phyloP scores from a whole-genome alignment of 2,329 filamentous ascomycete genomes.

The Hypomyces perniciosus region DNA sequence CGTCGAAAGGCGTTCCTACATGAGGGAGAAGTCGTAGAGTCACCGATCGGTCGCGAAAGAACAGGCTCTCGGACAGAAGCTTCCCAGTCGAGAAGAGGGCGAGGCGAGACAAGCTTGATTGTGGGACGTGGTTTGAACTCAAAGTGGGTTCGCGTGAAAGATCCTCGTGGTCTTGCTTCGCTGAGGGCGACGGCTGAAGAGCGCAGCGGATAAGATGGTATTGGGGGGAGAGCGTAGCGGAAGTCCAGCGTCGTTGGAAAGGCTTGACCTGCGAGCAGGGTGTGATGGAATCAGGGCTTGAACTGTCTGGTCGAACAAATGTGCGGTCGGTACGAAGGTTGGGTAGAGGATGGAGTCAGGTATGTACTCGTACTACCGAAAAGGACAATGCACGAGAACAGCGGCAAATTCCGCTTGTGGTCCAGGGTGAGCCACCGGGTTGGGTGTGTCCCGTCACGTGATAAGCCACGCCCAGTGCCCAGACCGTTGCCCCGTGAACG shows the following conservation, averaged over 20 bases:
- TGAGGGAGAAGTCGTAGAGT: slow-evolving; percentile 18
- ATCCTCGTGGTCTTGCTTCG: slow-evolving; percentile 9
- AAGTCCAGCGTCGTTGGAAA: slow-evolving; percentile 16
- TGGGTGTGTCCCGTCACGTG: slow-evolving; percentile 10
- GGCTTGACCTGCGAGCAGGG: slow-evolving; percentile 10
- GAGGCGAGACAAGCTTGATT: neutral
- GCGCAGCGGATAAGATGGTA: slow-evolving; percentile 2
- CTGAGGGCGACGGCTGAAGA: slow-evolving; percentile 10
- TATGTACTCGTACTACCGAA: slow-evolving; percentile 20
- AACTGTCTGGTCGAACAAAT: slow-evolving; percentile 21
- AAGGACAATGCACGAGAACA: slow-evolving; percentile 24
- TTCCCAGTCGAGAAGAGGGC: slow-evolving; percentile 3
- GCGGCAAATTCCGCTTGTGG: slow-evolving; percentile 24
- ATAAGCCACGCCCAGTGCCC: neutral
- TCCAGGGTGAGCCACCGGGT: slow-evolving; percentile 1
- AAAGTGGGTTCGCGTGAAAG: slow-evolving; percentile 12
- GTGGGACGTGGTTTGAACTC: neutral
- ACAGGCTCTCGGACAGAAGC: neutral
- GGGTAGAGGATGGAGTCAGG: slow-evolving; percentile 26
- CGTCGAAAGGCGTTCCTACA: slow-evolving; percentile 28
- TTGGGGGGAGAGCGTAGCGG: slow-evolving; percentile 14
- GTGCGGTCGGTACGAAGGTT: slow-evolving; percentile 23
- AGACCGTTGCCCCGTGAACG: slow-evolving; percentile 18
- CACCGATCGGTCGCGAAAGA: slow-evolving; percentile 11
- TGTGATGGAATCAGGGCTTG: slow-evolving; percentile 22